Percentiles rank a stretch among this genome's conserved stretches.
Evolutionary conservation across 768 basidiomycete genomes (phyloP).

Genomic region (Amyloporia xantha): DNA sequence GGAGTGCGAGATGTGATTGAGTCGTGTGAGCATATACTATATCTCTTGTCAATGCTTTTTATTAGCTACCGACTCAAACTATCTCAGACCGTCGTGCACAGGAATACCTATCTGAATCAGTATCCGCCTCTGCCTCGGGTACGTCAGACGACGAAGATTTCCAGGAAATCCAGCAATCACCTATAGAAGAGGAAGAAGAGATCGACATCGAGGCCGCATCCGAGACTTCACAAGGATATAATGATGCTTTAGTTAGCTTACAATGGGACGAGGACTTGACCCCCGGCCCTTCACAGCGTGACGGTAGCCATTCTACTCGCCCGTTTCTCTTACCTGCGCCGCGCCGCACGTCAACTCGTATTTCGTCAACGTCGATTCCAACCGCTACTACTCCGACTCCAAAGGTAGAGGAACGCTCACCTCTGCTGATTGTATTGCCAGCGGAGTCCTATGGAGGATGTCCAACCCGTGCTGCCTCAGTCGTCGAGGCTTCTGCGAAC

Average conservation of each 20-base stretch:
- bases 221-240: slow-evolving; percentile 8
- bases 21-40: slow-evolving; percentile 13
- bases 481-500: background rate
- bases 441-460: slow-evolving; percentile 4
- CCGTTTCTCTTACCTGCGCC: background rate
- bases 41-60: background rate
- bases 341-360: background rate
- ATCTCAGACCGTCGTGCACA: slow-evolving; percentile 60
- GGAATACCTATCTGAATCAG: slow-evolving; percentile 54
- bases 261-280: slow-evolving; percentile 24
- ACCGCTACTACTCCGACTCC: background rate
- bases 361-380: background rate
- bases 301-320: background rate
- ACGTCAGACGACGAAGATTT: slow-evolving; percentile 31
- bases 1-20: slow-evolving; percentile 17
- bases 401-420: slow-evolving; percentile 17
- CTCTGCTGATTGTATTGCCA: slow-evolving; percentile 12
- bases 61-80: background rate
- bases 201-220: slow-evolving; percentile 7
- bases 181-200: slow-evolving; percentile 13
- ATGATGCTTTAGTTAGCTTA: slow-evolving; percentile 18
- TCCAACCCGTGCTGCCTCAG: background rate
- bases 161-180: slow-evolving; percentile 17
- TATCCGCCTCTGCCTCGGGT: slow-evolving; percentile 37
- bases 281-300: slow-evolving; percentile 9